phyloP scores from a whole-genome alignment of 1,139 yeast genomes.

The Pichia sp. region DNA sequence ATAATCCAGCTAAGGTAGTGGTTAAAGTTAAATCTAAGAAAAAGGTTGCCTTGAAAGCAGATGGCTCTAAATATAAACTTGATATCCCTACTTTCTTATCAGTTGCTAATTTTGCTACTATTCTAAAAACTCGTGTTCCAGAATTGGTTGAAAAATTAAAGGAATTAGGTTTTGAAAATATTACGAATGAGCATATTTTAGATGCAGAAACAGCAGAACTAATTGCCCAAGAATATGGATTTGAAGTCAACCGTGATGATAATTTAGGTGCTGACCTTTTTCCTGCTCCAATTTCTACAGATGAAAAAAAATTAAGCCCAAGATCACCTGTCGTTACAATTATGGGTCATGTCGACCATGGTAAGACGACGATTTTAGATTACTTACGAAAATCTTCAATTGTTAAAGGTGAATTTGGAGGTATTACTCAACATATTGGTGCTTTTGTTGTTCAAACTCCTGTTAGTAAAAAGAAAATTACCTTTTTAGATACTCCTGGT shows the following conservation, averaged over 20 bases:
- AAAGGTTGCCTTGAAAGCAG: slow-evolving; percentile 8
- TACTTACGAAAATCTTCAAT: slow-evolving; percentile 75
- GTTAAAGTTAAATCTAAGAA: slow-evolving; percentile 14
- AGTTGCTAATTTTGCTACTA: slow-evolving; percentile 68
- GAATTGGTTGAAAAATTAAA: slow-evolving; percentile 52
- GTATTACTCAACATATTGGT: slow-evolving; percentile 97
- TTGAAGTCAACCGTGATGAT: slow-evolving; percentile 54
- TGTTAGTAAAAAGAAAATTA: slow-evolving; percentile 63
- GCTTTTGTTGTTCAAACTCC: slow-evolving; percentile 87
- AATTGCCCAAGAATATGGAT: slow-evolving; percentile 85
- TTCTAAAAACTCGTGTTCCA: slow-evolving; percentile 59
- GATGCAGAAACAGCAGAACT: slow-evolving; percentile 81
- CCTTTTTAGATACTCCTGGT: slow-evolving; percentile 96
- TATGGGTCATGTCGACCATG: slow-evolving; percentile 99
- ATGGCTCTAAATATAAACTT: slow-evolving; percentile 27
- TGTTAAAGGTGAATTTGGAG: slow-evolving; percentile 85
- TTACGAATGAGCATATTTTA: slow-evolving; percentile 70
- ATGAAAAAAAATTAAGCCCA: slow-evolving; percentile 38
- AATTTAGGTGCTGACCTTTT: slow-evolving; percentile 60
- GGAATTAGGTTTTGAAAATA: slow-evolving; percentile 69
- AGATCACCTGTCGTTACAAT: slow-evolving; percentile 94
- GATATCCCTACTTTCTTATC: slow-evolving; percentile 69
- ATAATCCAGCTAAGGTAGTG: not conserved
- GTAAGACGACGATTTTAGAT: slow-evolving; percentile 91
- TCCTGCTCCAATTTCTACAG: slow-evolving; percentile 37